Percentiles rank a stretch among this genome's conserved stretches.
Evolutionary conservation across 192 early-diverging fungal genomes (phyloP).

Genomic region (Backusella tarrabulga): DNA sequence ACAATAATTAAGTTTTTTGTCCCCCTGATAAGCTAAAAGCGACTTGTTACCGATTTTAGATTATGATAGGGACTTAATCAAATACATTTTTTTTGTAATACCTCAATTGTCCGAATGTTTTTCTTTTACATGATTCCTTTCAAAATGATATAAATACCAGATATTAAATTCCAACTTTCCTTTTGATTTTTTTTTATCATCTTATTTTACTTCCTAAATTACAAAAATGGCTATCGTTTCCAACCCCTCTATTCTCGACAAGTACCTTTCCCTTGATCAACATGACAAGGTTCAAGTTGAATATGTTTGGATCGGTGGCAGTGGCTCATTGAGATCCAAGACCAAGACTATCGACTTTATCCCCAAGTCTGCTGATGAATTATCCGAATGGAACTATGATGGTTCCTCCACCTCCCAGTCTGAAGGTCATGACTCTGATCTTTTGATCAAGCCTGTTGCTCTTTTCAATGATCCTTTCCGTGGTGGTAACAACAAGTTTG

Average conservation of each 20-base stretch:
- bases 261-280: conserved; percentile 52
- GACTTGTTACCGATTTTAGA: conserved; percentile 1
- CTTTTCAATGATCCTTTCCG: conserved; percentile 54
- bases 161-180: not conserved
- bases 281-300: conserved; percentile 46
- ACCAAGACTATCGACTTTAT: conserved; percentile 44
- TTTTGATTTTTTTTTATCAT: not conserved
- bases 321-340: conserved; percentile 43
- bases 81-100: not conserved
- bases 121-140: not conserved
- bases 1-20: not conserved
- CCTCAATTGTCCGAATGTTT: not conserved
- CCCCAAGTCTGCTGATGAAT: conserved; percentile 23
- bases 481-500: conserved; percentile 55
- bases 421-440: conserved; percentile 53
- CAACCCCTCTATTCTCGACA: conserved; percentile 43
- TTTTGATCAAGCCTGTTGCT: conserved; percentile 47
- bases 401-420: conserved; percentile 59
- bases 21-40: conserved; percentile 2
- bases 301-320: conserved; percentile 57
- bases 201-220: not conserved
- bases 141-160: conserved; percentile 10
- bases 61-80: not conserved
- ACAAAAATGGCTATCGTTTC: conserved; percentile 28
- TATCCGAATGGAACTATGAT: conserved; percentile 59